phyloP scores from a whole-genome alignment of 306 rosid species.

The Prosopis cineraria region DNA sequence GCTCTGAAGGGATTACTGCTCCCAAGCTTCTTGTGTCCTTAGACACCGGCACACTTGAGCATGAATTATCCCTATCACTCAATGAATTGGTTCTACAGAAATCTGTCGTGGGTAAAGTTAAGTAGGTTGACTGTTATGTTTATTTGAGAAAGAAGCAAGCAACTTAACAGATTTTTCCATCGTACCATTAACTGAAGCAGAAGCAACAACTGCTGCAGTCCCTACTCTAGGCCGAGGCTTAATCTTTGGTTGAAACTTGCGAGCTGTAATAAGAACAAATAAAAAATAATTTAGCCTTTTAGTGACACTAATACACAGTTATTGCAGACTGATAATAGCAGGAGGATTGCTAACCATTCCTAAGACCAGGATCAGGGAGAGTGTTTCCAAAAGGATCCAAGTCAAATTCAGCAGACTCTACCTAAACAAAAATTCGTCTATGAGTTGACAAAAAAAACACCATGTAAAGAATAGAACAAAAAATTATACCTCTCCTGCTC shows the following conservation, averaged over 20 bases:
- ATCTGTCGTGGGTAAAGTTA: conserved; percentile 35
- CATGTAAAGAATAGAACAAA: conserved; percentile 21
- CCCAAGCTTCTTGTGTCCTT: conserved; percentile 36
- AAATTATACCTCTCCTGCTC: conserved; percentile 40
- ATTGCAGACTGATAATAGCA: conserved; percentile 10
- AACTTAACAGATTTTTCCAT: conserved; percentile 26
- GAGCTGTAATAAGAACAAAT: conserved; percentile 39
- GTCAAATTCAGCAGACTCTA: conserved; percentile 39
- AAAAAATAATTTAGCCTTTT: conserved; percentile 28
- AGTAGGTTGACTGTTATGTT: conserved; percentile 33
- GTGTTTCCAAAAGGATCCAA: conserved; percentile 50
- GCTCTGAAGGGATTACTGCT: conserved; percentile 40
- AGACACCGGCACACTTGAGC: conserved; percentile 33
- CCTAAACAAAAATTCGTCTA: conserved; percentile 39
- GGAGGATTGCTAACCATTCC: conserved; percentile 46
- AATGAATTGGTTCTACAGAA: conserved; percentile 23
- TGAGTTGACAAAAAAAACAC: conserved; percentile 30
- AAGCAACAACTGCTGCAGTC: conserved; percentile 28
- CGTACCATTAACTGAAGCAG: conserved; percentile 34
- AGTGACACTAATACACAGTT: not conserved
- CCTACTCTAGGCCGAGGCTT: conserved; percentile 56
- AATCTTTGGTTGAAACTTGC: conserved; percentile 61
- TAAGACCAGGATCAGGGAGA: conserved; percentile 46
- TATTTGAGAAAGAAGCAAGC: conserved; percentile 35
- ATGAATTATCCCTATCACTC: conserved; percentile 24